Percentiles rank a stretch among this genome's conserved stretches.
Conservation (phyloP, 176 grass and related monocot species). For the Bothriochloa decipiens region DNA sequence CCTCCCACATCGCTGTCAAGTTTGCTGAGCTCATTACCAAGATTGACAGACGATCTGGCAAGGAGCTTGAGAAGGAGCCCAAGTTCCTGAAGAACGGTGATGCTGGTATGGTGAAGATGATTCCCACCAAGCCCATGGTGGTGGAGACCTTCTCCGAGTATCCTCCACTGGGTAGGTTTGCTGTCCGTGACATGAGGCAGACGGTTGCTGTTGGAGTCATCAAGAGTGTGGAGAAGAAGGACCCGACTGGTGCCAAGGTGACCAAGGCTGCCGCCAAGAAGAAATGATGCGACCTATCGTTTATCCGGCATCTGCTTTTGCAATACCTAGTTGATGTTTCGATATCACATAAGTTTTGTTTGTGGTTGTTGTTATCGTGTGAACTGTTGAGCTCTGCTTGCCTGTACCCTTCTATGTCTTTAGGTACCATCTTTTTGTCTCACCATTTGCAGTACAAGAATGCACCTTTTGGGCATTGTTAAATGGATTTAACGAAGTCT, state of each 20-base stretch:
- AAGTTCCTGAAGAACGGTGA: constrained; percentile 97
- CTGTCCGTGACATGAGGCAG: constrained; percentile 18
- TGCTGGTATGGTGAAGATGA: constrained; percentile 88
- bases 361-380: no score
- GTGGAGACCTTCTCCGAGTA: constrained; percentile 78
- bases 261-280: constrained; percentile 91
- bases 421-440: no score
- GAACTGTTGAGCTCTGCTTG: no score
- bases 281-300: constrained; percentile 51
- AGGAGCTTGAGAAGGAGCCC: constrained; percentile 91
- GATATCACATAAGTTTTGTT: no score
- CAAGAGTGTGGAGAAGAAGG: constrained; percentile 86
- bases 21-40: constrained; percentile 86
- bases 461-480: no score
- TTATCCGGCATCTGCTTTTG: no score
- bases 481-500: no score
- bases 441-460: no score
- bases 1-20: constrained; percentile 95
- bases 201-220: constrained; percentile 87
- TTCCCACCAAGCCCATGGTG: constrained; percentile 97
- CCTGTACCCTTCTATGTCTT: no score
- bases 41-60: constrained; percentile 83
- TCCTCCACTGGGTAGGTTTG: constrained; percentile 59
- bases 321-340: no score
- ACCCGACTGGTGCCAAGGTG: constrained; percentile 75